phyloP scores from a whole-genome alignment of 768 basidiomycete genomes.

The Steccherinum ochraceum region DNA sequence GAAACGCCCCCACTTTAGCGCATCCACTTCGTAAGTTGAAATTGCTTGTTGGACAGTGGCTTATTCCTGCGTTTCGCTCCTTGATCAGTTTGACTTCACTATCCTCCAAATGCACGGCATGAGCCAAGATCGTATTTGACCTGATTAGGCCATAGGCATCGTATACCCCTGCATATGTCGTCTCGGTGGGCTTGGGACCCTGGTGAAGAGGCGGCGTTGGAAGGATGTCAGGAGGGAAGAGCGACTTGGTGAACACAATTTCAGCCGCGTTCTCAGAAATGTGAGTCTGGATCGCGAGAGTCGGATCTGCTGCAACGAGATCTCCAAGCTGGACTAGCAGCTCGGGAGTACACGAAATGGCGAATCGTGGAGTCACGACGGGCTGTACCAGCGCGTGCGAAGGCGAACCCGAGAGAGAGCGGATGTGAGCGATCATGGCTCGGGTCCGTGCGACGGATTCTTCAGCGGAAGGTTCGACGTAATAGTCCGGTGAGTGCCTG shows the following conservation, averaged over 20 bases:
- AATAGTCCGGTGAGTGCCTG: constrained; percentile 58
- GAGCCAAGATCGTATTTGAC: constrained; percentile 79
- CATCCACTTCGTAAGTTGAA: constrained; percentile 86
- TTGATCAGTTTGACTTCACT: constrained; percentile 71
- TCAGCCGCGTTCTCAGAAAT: constrained; percentile 81
- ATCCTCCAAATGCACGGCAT: constrained; percentile 74
- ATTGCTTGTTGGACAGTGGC: constrained; percentile 94
- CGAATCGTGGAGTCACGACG: constrained; percentile 93
- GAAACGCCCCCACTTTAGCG: constrained; percentile 68
- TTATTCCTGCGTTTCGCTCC: constrained; percentile 61
- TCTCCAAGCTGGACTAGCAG: constrained; percentile 58
- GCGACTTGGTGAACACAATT: constrained; percentile 51
- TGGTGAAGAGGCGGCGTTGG: constrained; percentile 4
- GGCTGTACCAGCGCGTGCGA: constrained; percentile 63
- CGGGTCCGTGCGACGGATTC: constrained; percentile 58
- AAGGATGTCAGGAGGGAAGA: constrained; percentile 46
- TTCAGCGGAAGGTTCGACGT: constrained; percentile 57
- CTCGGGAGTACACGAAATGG: constrained; percentile 77
- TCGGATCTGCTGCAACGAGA: constrained; percentile 52
- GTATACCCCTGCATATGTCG: constrained; percentile 76
- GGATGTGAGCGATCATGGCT: constrained; percentile 65
- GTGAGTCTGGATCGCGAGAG: constrained; percentile 85
- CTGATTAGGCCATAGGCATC: constrained; percentile 72
- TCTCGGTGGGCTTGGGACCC: constrained; percentile 1
- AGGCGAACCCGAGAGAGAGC: constrained; percentile 30